These are phyloP conservation scores for Apiotrichum domesticum DNA, from an alignment of 1,284 basidiomycete species.

Conservation along the genomic window DNA sequence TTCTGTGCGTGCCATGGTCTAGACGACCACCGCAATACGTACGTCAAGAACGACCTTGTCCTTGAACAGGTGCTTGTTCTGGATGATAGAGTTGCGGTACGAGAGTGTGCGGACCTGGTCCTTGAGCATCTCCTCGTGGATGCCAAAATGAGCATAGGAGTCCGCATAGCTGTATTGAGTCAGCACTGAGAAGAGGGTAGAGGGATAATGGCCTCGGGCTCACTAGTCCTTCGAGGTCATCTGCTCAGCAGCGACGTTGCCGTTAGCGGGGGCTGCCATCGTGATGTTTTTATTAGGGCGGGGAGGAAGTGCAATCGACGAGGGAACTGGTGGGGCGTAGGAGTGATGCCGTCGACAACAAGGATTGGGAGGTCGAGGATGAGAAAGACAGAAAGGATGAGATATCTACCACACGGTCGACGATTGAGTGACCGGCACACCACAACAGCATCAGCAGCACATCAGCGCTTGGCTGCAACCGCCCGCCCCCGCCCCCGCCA, in stretches of 20 bases:
- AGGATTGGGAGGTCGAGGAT: no score
- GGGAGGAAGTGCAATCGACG: no score
- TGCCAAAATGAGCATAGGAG: conserved; percentile 66
- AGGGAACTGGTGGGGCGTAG: no score
- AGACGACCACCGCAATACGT: conserved; percentile 13
- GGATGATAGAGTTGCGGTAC: conserved; percentile 90
- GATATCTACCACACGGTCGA: no score
- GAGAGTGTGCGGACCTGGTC: conserved; percentile 91
- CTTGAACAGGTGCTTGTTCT: conserved; percentile 94
- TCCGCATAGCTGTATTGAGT: conserved; percentile 69
- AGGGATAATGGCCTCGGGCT: conserved; percentile 10
- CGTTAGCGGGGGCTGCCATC: conserved; percentile 24
- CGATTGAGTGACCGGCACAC: no score
- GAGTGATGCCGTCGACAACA: no score
- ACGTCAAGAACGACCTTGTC: conserved; percentile 92
- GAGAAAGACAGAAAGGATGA: no score
- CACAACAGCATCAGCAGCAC: no score
- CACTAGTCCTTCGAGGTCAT: conserved; percentile 46
- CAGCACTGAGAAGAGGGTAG: no score
- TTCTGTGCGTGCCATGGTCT: no score
- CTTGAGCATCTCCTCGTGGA: conserved; percentile 99
- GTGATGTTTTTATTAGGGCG: neutral
- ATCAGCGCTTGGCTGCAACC: no score
- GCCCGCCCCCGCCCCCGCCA: no score
- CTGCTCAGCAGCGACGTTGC: conserved; percentile 35